Conservation (phyloP, 1,284 basidiomycete genomes). For the Cutaneotrichosporon curvatum region DNA sequence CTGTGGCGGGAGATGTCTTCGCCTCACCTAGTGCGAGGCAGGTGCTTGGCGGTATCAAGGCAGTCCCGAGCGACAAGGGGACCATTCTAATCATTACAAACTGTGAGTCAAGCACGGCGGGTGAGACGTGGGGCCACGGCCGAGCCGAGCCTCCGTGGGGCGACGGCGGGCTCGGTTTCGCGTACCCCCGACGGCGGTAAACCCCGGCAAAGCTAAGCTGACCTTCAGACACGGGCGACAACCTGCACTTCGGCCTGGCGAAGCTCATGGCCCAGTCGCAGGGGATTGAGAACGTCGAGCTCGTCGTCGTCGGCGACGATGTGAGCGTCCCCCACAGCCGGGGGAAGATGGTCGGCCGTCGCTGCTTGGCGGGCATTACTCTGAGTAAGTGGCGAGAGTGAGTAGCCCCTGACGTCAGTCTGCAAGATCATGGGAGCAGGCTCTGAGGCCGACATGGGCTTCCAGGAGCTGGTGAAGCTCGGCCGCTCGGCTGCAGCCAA, state of each 20-base stretch:
- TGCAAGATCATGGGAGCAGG: constrained; percentile 44
- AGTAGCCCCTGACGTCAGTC: constrained; percentile 25
- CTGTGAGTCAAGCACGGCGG: constrained; percentile 35
- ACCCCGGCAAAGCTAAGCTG: constrained; percentile 2
- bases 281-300: constrained; percentile 46
- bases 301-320: constrained; percentile 50
- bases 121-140: background rate
- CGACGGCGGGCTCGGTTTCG: too few species aligned
- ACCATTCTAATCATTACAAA: constrained; percentile 48
- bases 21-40: constrained; percentile 50
- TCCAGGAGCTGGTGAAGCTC: constrained; percentile 33
- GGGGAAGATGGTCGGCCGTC: constrained; percentile 48
- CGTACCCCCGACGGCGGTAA: too few species aligned
- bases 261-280: constrained; percentile 23
- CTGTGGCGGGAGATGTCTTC: constrained; percentile 51
- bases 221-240: constrained; percentile 45
- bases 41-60: constrained; percentile 48
- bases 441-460: constrained; percentile 30
- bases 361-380: constrained; percentile 48
- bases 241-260: constrained; percentile 49
- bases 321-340: constrained; percentile 48
- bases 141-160: too few species aligned
- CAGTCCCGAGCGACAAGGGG: constrained; percentile 46
- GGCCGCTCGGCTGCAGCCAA: constrained; percentile 37
- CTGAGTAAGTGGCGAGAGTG: constrained; percentile 34